Evolutionary conservation across 768 basidiomycete genomes (phyloP).

Genomic region (Fistulinella prunicolor): DNA sequence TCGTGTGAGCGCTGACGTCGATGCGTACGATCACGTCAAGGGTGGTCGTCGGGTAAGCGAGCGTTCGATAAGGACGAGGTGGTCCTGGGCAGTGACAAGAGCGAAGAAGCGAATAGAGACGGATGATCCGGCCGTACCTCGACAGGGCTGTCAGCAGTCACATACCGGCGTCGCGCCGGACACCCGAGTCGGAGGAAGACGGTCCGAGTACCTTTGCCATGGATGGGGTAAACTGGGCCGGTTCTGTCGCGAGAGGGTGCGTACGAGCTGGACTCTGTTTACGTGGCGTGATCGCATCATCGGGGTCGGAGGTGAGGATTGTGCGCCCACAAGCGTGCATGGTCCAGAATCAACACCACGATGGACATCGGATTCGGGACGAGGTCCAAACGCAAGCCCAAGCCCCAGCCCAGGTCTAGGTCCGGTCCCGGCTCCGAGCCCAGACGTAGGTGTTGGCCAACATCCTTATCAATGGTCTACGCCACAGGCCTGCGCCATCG

Average conservation of each 20-base stretch:
- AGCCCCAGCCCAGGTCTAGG: not conserved
- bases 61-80: too few species aligned
- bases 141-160: not conserved
- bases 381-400: not conserved
- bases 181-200: not conserved
- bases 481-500: slow-evolving; percentile 17
- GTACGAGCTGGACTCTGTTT: slow-evolving; percentile 5
- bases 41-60: too few species aligned
- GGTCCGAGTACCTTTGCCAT: not conserved
- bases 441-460: not conserved
- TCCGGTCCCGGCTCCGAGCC: not conserved
- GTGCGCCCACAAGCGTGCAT: not conserved
- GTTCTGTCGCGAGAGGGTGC: slow-evolving; percentile 4
- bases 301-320: not conserved
- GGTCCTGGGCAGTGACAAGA: too few species aligned
- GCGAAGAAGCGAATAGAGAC: not conserved
- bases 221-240: slow-evolving; percentile 2
- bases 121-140: slow-evolving; percentile 19
- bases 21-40: too few species aligned
- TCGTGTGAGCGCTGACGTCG: not conserved
- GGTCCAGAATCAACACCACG: too few species aligned
- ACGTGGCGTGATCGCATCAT: slow-evolving; percentile 11
- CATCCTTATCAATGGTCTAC: not conserved
- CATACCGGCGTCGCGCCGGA: not conserved
- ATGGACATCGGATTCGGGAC: too few species aligned